These are phyloP conservation scores for Leishmania lainsoni DNA, from an alignment of 208 protist species.

Conservation along the genomic window DNA sequence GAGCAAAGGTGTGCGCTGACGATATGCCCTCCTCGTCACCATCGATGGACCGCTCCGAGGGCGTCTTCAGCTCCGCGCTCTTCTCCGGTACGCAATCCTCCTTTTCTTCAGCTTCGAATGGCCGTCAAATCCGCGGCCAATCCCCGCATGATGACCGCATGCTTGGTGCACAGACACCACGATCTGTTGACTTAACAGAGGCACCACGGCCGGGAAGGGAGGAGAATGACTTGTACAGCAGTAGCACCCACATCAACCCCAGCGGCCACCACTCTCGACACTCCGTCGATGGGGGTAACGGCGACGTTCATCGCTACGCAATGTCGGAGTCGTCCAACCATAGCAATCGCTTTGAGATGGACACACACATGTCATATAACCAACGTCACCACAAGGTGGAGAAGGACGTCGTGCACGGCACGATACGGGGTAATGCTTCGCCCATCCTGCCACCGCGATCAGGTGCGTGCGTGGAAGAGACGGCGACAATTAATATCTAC, in stretches of 20 bases:
- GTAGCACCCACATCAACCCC: neutral
- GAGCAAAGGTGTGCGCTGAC: neutral
- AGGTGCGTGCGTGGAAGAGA: neutral
- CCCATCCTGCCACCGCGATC: neutral
- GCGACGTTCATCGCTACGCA: neutral
- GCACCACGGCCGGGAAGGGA: constrained; percentile 4
- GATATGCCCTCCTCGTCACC: constrained; percentile 2
- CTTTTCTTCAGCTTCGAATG: constrained; percentile 4
- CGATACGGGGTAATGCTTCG: too few species aligned
- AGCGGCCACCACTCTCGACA: neutral
- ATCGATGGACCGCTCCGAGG: constrained; percentile 20
- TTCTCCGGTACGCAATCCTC: constrained; percentile 8
- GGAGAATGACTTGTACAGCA: constrained; percentile 1
- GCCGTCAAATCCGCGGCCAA: neutral
- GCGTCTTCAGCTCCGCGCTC: neutral
- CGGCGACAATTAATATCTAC: neutral
- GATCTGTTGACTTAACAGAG: constrained; percentile 25
- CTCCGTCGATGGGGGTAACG: neutral
- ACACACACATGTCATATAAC: neutral
- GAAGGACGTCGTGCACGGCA: neutral
- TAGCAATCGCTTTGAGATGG: neutral
- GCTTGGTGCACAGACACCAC: neutral
- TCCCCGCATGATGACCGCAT: neutral
- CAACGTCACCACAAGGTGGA: neutral
- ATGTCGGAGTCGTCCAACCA: neutral